These are phyloP conservation scores for Scedosporium minutisporum DNA, from an alignment of 2,329 filamentous ascomycete species.

Conservation along the genomic window DNA sequence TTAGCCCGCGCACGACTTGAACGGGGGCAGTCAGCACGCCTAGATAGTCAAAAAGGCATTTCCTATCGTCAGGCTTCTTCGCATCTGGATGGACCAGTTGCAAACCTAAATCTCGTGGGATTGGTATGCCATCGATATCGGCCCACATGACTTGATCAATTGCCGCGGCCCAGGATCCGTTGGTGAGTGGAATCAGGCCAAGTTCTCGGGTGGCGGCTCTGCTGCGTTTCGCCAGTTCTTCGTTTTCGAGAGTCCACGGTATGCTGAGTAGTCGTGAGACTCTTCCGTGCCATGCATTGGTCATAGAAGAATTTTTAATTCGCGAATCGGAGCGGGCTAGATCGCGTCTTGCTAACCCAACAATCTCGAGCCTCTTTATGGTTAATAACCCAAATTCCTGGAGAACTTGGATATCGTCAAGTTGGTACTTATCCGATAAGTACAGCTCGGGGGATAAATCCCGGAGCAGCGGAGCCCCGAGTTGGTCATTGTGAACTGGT, in stretches of 20 bases:
- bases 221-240: too few relatives aligned
- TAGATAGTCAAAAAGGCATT: not conserved
- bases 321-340: too few relatives aligned
- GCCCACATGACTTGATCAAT: not conserved
- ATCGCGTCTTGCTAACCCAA: too few relatives aligned
- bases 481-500: conserved; percentile 5
- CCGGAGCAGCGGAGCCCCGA: conserved; percentile 9
- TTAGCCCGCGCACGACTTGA: not conserved
- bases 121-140: not conserved
- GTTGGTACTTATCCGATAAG: not conserved
- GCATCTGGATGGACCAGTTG: not conserved
- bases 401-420: too few relatives aligned
- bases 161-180: not conserved
- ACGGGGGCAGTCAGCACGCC: not conserved
- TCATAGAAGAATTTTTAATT: too few relatives aligned
- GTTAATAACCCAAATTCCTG: too few relatives aligned
- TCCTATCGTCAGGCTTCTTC: not conserved
- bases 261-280: too few relatives aligned
- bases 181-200: not conserved
- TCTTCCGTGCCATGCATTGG: too few relatives aligned
- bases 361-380: too few relatives aligned
- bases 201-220: too few relatives aligned
- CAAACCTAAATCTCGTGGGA: not conserved
- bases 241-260: too few relatives aligned
- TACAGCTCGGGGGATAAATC: conserved; percentile 5